Evolutionary conservation across 371 early-diverging fungal species (phyloP).

Genomic region (Mucor indicus): DNA sequence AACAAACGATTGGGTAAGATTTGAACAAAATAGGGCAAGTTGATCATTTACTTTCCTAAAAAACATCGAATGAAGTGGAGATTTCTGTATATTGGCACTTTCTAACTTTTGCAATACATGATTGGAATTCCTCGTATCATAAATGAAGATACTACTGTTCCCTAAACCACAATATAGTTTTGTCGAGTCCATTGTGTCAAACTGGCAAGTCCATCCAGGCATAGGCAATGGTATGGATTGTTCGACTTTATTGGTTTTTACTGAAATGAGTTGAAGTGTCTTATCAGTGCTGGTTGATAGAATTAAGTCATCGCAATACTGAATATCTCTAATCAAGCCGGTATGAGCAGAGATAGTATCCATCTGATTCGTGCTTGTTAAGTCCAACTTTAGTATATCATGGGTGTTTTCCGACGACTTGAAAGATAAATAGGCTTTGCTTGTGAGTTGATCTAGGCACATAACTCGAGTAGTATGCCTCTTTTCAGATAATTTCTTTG

Average conservation of each 20-base stretch:
- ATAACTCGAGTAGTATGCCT: conserved; percentile 1
- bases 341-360: conserved; percentile 11
- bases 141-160: conserved; percentile 18
- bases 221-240: background rate
- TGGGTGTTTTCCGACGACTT: background rate
- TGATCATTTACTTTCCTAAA: background rate
- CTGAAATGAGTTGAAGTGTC: conserved; percentile 11
- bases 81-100: background rate
- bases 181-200: conserved; percentile 19
- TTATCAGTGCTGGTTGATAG: conserved; percentile 23
- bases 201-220: conserved; percentile 32
- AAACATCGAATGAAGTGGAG: conserved; percentile 4
- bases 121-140: conserved; percentile 27
- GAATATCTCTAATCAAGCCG: conserved; percentile 16
- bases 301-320: background rate
- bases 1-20: background rate
- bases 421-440: background rate
- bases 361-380: background rate
- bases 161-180: conserved; percentile 25
- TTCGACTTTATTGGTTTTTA: background rate
- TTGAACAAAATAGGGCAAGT: background rate
- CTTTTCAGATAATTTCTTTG: background rate
- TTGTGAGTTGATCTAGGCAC: background rate
- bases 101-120: background rate
- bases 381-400: conserved; percentile 3